Evolutionary conservation across 1,139 yeast genomes (phyloP).

Genomic region (Suhomyces bribrorum): DNA sequence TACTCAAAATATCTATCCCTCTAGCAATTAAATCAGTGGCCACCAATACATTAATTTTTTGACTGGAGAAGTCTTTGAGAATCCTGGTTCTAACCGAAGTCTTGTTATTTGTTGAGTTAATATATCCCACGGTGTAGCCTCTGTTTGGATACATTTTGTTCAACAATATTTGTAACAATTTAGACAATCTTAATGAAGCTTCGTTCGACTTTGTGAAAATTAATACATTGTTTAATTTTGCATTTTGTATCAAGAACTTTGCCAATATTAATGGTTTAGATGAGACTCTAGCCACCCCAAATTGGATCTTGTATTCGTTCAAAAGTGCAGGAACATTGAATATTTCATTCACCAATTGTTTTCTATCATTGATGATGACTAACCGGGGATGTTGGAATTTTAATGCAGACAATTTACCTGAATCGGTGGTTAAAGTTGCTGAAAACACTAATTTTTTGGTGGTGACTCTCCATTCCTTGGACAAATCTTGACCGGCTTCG

Average conservation of each 20-base stretch:
- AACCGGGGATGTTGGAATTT: conserved; percentile 70
- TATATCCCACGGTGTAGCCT: conserved; percentile 24
- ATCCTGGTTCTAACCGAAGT: conserved; percentile 43
- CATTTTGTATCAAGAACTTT: conserved; percentile 46
- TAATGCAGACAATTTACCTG: conserved; percentile 76
- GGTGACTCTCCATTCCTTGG: conserved; percentile 28
- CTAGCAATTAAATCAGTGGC: conserved; percentile 94
- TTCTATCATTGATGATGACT: conserved; percentile 65
- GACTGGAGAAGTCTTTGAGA: conserved; percentile 57
- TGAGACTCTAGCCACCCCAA: conserved; percentile 58
- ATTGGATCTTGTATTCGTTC: conserved; percentile 50
- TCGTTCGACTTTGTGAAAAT: conserved; percentile 88
- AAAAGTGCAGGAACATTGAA: conserved; percentile 58
- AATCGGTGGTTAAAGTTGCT: conserved; percentile 92
- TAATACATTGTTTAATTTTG: conserved; percentile 44
- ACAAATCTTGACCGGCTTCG: conserved; percentile 26
- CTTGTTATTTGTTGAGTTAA: conserved; percentile 51
- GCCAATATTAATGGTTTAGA: conserved; percentile 74
- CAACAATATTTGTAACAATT: conserved; percentile 54
- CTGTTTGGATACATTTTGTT: conserved; percentile 20
- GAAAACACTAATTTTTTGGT: conserved; percentile 74
- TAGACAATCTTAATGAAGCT: conserved; percentile 72
- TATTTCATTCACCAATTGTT: conserved; percentile 51
- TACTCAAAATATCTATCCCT: conserved; percentile 80
- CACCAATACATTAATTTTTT: conserved; percentile 57